A percentile compares a stretch with the other conserved stretches of the same genome.
Evolutionary conservation across 2,329 filamentous ascomycete genomes (phyloP).

Genomic region (Apiospora koreana): DNA sequence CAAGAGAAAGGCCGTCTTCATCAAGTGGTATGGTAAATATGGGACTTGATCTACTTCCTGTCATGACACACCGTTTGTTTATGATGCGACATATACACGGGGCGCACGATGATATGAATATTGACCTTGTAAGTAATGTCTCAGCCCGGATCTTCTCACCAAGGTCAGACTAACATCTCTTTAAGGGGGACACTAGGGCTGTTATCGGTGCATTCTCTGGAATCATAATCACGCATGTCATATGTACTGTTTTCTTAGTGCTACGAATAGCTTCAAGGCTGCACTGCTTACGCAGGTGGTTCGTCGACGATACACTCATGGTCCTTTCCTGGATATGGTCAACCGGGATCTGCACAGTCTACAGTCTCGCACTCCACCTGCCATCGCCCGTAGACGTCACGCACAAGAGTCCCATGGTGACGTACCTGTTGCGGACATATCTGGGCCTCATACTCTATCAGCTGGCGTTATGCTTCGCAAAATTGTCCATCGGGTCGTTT

Average conservation of each 20-base stretch:
- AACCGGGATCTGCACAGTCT: neutral
- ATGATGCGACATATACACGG: neutral
- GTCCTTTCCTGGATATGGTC: conserved; percentile 8
- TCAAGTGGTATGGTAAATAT: neutral
- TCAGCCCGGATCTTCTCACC: too few relatives aligned
- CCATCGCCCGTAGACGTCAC: neutral
- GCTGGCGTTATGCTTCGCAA: conserved; percentile 6
- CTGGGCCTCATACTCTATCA: conserved; percentile 7
- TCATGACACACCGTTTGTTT: too few relatives aligned
- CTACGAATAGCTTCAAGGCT: neutral
- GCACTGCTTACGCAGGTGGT: conserved; percentile 5
- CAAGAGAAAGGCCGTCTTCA: neutral
- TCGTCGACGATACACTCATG: conserved; percentile 12
- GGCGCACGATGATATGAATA: neutral
- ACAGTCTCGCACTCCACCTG: neutral
- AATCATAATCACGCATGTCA: neutral
- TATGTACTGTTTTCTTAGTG: conserved; percentile 4
- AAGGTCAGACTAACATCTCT: neutral
- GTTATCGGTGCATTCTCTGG: neutral
- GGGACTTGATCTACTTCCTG: neutral
- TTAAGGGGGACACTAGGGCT: neutral
- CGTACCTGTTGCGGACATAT: neutral
- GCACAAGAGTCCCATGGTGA: neutral
- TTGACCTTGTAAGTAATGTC: neutral
- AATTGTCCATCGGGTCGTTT: neutral